Evolutionary conservation across 2,329 filamentous ascomycete species (phyloP).

Genomic region (Nectriaceae sp.): DNA sequence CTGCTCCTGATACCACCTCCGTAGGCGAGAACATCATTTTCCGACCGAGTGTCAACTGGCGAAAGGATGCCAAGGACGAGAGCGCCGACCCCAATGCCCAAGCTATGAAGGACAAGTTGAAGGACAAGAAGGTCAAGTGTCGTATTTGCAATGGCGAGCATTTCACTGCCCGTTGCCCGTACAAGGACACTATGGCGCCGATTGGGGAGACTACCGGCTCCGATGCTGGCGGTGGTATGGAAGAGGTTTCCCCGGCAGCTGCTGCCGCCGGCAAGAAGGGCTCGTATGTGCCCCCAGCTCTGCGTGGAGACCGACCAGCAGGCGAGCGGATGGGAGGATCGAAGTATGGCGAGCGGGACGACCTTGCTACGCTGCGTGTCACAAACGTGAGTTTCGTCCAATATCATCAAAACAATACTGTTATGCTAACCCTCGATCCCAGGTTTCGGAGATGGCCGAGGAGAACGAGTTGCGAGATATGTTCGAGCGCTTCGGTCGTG

Average conservation of each 20-base stretch:
- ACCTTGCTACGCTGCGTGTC: conserved; percentile 92
- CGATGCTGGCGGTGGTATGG: conserved; percentile 59
- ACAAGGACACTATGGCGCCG: conserved; percentile 99
- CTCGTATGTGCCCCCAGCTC: conserved; percentile 91
- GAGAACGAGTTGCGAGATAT: conserved; percentile 94
- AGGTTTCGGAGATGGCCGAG: conserved; percentile 97
- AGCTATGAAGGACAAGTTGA: conserved; percentile 78
- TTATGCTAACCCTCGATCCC: conserved; percentile 31
- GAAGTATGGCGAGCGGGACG: conserved; percentile 92
- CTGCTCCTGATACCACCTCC: conserved; percentile 85
- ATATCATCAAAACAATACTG: not conserved
- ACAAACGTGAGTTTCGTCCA: conserved; percentile 77
- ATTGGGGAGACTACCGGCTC: conserved; percentile 61
- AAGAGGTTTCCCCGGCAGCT: conserved; percentile 47
- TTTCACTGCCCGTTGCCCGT: conserved; percentile 98
- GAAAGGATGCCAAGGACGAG: conserved; percentile 83
- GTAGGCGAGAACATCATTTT: conserved; percentile 99
- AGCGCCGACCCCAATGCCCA: conserved; percentile 72
- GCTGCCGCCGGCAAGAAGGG: conserved; percentile 68
- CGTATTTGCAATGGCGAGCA: conserved; percentile 98
- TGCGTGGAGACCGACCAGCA: conserved; percentile 67
- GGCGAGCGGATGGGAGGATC: conserved; percentile 80
- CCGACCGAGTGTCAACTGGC: conserved; percentile 91
- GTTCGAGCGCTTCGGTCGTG: conserved; percentile 96
- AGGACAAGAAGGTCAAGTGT: conserved; percentile 99